Evolutionary conservation across 2,329 filamentous ascomycete genomes (phyloP).

Genomic region (Fusarium heterosporum): DNA sequence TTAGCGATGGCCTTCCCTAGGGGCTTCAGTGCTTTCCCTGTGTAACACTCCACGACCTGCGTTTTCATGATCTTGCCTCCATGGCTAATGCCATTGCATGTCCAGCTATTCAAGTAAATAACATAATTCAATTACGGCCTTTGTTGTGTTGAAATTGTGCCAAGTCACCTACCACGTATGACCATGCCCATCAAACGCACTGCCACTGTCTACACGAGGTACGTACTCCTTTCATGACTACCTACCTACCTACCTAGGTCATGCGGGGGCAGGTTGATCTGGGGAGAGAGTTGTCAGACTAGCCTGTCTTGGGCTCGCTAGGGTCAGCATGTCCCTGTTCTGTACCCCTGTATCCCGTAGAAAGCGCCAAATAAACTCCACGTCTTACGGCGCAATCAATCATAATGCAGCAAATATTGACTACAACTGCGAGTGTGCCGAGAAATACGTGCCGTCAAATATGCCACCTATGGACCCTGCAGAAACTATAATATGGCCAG

Average conservation of each 20-base stretch:
- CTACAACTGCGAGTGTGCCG: not conserved
- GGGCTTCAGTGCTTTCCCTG: not conserved
- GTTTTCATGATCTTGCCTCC: no score
- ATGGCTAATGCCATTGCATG: no score
- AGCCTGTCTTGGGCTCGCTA: not conserved
- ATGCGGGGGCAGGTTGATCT: no score
- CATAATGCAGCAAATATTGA: not conserved
- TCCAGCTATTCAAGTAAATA: no score
- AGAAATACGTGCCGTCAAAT: not conserved
- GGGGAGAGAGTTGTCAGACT: not conserved
- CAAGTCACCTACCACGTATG: no score
- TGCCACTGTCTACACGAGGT: no score
- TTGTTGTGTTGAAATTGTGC: no score
- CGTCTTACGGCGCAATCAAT: not conserved
- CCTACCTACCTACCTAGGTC: no score
- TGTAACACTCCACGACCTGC: not conserved
- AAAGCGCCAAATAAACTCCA: not conserved
- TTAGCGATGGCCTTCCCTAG: not conserved
- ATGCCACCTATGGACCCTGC: not conserved
- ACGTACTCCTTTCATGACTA: no score
- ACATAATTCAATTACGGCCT: no score
- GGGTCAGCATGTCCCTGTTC: not conserved
- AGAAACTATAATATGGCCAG: not conserved
- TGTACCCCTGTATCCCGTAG: not conserved
- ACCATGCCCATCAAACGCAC: no score